phyloP scores from a whole-genome alignment of 2,329 filamentous ascomycete species.

The Fusarium dlaminii region DNA sequence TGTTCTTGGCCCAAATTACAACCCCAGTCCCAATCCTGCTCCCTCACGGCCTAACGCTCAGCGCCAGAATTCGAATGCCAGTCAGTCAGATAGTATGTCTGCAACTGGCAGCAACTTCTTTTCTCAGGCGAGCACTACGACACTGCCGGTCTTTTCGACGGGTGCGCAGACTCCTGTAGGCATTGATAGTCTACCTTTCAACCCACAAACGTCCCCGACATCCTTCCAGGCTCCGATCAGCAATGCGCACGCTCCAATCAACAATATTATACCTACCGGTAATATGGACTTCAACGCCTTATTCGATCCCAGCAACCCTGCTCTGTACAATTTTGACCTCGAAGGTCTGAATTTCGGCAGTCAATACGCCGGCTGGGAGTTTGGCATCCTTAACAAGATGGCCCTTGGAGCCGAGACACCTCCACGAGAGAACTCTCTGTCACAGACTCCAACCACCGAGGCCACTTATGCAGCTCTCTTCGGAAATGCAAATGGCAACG shows the following conservation, averaged over 20 bases:
- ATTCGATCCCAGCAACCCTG: slow-evolving; percentile 92
- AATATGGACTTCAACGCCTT: slow-evolving; percentile 66
- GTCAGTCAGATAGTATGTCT: slow-evolving; percentile 57
- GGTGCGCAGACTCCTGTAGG: slow-evolving; percentile 56
- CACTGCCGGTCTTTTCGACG: slow-evolving; percentile 62
- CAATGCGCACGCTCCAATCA: slow-evolving; percentile 58
- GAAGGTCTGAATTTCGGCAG: slow-evolving; percentile 90
- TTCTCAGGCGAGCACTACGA: slow-evolving; percentile 55
- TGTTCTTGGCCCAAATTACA: slow-evolving; percentile 79
- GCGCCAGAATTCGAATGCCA: slow-evolving; percentile 60
- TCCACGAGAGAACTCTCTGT: slow-evolving; percentile 69
- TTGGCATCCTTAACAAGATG: slow-evolving; percentile 97
- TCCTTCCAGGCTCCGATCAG: slow-evolving; percentile 69
- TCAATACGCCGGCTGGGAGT: slow-evolving; percentile 94
- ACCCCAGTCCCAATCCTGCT: slow-evolving; percentile 62
- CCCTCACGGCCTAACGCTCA: slow-evolving; percentile 57
- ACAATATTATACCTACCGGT: slow-evolving; percentile 61
- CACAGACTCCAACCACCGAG: slow-evolving; percentile 50
- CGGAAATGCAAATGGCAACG: slow-evolving; percentile 59
- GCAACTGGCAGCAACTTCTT: slow-evolving; percentile 58
- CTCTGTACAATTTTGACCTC: slow-evolving; percentile 94
- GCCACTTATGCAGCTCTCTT: slow-evolving; percentile 58
- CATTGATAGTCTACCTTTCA: slow-evolving; percentile 64
- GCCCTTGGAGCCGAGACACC: slow-evolving; percentile 78
- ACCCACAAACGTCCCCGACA: slow-evolving; percentile 76